phyloP scores from a whole-genome alignment of 2,329 filamentous ascomycete genomes.

The Annulohypoxylon truncatum region DNA sequence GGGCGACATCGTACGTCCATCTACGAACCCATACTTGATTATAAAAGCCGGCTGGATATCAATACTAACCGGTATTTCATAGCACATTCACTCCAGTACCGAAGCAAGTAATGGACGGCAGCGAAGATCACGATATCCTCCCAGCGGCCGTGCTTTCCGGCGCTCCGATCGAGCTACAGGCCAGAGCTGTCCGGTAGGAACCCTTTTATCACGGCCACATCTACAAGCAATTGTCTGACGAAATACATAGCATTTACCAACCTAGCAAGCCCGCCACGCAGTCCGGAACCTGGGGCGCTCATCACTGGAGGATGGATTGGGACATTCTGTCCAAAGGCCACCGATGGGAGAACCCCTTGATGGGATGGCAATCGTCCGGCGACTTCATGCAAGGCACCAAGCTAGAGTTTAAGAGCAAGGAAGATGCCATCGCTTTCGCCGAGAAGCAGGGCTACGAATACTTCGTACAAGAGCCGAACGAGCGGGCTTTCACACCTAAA shows the following conservation, averaged over 20 bases:
- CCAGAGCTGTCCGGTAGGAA: constrained; percentile 87
- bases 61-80: constrained; percentile 29
- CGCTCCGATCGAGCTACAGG: constrained; percentile 92
- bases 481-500: constrained; percentile 87
- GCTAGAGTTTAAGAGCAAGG: constrained; percentile 90
- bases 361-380: constrained; percentile 97
- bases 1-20: constrained; percentile 83
- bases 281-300: constrained; percentile 85
- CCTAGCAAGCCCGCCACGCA: constrained; percentile 95
- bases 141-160: constrained; percentile 90
- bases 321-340: constrained; percentile 92
- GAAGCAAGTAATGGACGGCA: constrained; percentile 89
- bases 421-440: constrained; percentile 93
- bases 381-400: constrained; percentile 96
- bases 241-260: constrained; percentile 80
- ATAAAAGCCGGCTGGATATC: neutral
- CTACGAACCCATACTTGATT: neutral
- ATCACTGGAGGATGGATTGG: constrained; percentile 98
- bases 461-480: constrained; percentile 96
- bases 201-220: neutral
- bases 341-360: constrained; percentile 97
- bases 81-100: constrained; percentile 93
- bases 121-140: constrained; percentile 78
- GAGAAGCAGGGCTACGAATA: constrained; percentile 99
- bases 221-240: constrained; percentile 1